Percentiles rank a stretch among this genome's conserved stretches.
Conservation (phyloP, 139 green algal species). For the Limnomonas spitsbergensis region DNA sequence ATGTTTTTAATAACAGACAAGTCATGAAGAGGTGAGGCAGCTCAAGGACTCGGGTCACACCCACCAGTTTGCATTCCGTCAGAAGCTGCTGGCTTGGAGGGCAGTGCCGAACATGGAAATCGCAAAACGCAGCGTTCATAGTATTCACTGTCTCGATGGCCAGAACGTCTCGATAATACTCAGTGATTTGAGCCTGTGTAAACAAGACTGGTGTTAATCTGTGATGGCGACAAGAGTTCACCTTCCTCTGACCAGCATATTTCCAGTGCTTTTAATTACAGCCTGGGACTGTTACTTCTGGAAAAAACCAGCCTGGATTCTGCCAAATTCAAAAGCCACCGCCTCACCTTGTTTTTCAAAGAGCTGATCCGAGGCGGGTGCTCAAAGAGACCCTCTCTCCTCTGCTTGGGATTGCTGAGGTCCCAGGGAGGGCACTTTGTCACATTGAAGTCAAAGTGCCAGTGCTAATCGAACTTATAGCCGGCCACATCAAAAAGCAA, state of each 20-base stretch:
- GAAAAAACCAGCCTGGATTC: too few species aligned
- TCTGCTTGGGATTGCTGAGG: slow-evolving; percentile 17
- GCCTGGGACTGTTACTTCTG: too few species aligned
- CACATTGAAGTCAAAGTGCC: slow-evolving; percentile 63
- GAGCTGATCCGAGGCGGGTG: slow-evolving; percentile 45
- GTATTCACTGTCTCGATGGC: slow-evolving; percentile 63
- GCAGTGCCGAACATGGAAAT: slow-evolving; percentile 68
- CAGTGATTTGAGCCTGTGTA: too few species aligned
- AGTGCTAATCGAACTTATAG: slow-evolving; percentile 56
- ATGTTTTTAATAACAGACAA: too few species aligned
- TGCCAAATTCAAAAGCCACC: too few species aligned
- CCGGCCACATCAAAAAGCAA: background rate
- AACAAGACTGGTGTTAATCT: too few species aligned
- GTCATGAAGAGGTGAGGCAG: too few species aligned
- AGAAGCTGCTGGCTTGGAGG: too few species aligned
- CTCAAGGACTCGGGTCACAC: too few species aligned
- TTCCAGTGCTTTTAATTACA: too few species aligned
- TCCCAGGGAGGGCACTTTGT: slow-evolving; percentile 52
- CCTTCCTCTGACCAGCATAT: too few species aligned
- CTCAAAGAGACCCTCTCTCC: slow-evolving; percentile 52
- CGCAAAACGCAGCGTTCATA: slow-evolving; percentile 79
- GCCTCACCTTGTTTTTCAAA: slow-evolving; percentile 28
- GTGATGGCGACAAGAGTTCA: too few species aligned
- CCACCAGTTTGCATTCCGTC: slow-evolving; percentile 59
- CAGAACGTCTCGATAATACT: slow-evolving; percentile 67